Base-by-base conservation (phyloP, 2,329 filamentous ascomycete species). In the Raffaelea arxii region DNA sequence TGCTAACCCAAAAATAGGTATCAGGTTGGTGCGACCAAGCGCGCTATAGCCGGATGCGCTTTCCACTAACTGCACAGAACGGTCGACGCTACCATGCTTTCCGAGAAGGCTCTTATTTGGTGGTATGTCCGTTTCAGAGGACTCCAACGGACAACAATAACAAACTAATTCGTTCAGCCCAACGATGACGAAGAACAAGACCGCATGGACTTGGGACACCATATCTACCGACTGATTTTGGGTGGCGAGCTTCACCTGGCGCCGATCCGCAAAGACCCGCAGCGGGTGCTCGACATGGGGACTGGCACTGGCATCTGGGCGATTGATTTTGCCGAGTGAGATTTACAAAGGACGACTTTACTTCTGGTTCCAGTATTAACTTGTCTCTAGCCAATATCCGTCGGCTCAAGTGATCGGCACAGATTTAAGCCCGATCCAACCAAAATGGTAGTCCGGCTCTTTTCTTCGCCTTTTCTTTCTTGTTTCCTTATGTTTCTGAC, bases 341-440 rank as follows among this genome's bases (percentile, higher is more conserved):
- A 22, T n/a, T n/a, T n/a, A n/a, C n/a, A n/a, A n/a, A n/a, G n/a
- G n/a, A n/a, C n/a, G n/a, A n/a, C n/a, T n/a, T n/a, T n/a, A n/a
- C n/a, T n/a, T n/a, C n/a, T n/a, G n/a, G n/a, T n/a, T n/a, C n/a
- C n/a, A n/a, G n/a, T n/a, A n/a, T n/a, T n/a, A n/a, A n/a, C n/a
- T n/a, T n/a, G n/a, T n/a, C n/a, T n/a, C n/a, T 19, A 40, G 43
- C 14, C 14, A 47, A 22, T 46, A 38, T 14, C 38, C 42, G n/a
- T 45, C 43, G 44, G 66, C 80, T 11, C 63, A 72, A 50, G 69
- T 85, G 35, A 71, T 73, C 41, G 81, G 78, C 24, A 82, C 76
- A 5, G 81, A 85, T 55, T 67, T 85, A 6, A 83, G 79, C 1
- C 79, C 80, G 2, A 79, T 84, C 24, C 81, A 85, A 55, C 79